Base-by-base conservation (phyloP, 176 grass and related monocot species). In the Musa schizocarpa region DNA sequence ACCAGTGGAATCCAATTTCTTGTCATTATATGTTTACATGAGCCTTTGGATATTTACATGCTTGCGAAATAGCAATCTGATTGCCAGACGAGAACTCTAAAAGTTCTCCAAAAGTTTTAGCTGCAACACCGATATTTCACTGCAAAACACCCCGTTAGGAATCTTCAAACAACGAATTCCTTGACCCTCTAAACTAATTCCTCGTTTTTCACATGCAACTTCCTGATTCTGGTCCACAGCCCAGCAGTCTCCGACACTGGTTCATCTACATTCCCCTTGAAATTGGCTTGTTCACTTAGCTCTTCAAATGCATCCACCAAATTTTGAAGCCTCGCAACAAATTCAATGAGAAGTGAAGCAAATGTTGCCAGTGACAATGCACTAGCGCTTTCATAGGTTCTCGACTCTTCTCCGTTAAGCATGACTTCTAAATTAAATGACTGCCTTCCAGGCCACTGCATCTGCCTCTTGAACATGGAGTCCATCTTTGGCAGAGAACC, bases 331-430 rank as follows among this genome's bases (percentile, higher is more conserved):
- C 95, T 74, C 16, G 91, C 91, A 70, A 99, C 91, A 81, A 92
- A 99, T 62, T 99, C 88, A 9, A 99, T 99, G 61, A 95, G 84
- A 82, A 94, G 95, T 0, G 91, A 99, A 59, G 86, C 61, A 62
- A 99, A 99, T 52, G 95, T 99, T 34, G 95, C 91, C 69, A 99
- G 68, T 20, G 95, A 94, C 88, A 99, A 80, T 53, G 90, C 86
- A 87, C 96, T 99, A 61, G 96, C 91, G 76, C 96, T 99, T 76
- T 92, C 91, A 8, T 99, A 95, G 69, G 86, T 94, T 86, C 69
- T 87, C 20, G 88, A 85, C 34, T 89, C 90, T 50, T 92, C 78
- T 63, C 87, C 85, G 67, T 72, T 86, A 52, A 72, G 66, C 51
- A 84, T 56, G 22, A 79, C 9, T 34, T 88, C 86, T 59, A 79